Percentiles rank a stretch among this genome's conserved stretches.
phyloP scores from a whole-genome alignment of 2,329 filamentous ascomycete species.

The Penicillium sp. region DNA sequence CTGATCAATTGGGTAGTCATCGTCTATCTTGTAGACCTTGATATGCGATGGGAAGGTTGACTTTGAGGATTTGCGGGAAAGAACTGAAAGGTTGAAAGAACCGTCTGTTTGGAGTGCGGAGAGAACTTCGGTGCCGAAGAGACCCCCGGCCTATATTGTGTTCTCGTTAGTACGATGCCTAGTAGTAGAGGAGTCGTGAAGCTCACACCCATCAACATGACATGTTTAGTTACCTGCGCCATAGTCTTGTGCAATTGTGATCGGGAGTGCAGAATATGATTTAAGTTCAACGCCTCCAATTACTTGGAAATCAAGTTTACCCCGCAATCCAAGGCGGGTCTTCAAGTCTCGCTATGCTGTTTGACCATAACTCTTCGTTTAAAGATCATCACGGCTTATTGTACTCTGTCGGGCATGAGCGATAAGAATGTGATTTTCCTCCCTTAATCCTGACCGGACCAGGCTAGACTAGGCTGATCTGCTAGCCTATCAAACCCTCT shows the following conservation, averaged over 20 bases:
- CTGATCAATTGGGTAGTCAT: conserved; percentile 1
- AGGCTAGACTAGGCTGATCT: no score
- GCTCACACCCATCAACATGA: conserved; percentile 4
- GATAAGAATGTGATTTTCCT: no score
- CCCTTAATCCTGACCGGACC: no score
- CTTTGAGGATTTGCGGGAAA: not conserved
- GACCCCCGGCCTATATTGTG: conserved; percentile 1
- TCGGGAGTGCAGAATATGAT: not conserved
- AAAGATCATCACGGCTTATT: no score
- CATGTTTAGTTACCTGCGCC: not conserved
- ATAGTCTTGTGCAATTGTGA: not conserved
- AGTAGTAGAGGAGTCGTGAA: no score
- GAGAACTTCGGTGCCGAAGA: conserved; percentile 3
- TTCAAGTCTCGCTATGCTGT: no score
- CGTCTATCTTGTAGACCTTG: not conserved
- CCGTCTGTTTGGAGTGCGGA: not conserved
- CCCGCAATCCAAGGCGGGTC: not conserved
- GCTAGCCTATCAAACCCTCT: no score
- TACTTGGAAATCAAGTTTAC: not conserved
- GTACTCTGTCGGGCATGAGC: no score
- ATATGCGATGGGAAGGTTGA: not conserved
- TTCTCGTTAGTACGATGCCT: not conserved
- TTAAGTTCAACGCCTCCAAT: not conserved
- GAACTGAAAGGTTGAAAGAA: conserved; percentile 3
- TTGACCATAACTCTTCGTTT: no score